Base-by-base conservation (phyloP, 2,329 filamentous ascomycete genomes). In the Fonsecaea nubica region DNA sequence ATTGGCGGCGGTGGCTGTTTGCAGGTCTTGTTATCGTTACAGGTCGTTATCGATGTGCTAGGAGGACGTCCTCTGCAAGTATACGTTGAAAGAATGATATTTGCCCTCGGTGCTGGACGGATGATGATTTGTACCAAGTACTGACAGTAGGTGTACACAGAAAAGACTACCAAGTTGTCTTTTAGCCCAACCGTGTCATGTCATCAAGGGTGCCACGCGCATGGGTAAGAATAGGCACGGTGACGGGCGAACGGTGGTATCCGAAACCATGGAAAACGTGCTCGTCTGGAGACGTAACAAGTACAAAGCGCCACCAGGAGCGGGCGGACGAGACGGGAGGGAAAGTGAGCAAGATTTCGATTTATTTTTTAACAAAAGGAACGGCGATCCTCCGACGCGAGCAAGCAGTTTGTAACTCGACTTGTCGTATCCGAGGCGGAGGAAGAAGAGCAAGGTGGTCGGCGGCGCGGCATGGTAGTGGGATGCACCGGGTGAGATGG, bases 351-450 rank as follows among this genome's bases (percentile, higher is more conserved):
- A 53, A 53, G 33, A 50, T 40, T 25, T 25, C 25, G 25, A 25
- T 25, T 25, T 25, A 25, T 25, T 25, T 25, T 25, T 25, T 25
- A 25, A 25, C 25, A 25, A 25, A 50, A 61, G 53, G 50, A 33
- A n/a, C 45, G 45, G 58, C 33, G 18, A 61, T 52, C 42, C 58
- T 54, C 58, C 58, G 58, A 25, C 18, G 18, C 40, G 15, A 42
- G 13, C 40, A 42, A 25, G 25, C 25, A 25, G 40, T 18, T n/a
- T 42, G 40, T 13, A 4, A 42, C 40, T n/a, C 7, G 40, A 25
- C 25, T 25, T 25, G 25, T 25, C 25, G 25, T 42, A 10, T 12
- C 40, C 40, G 40, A 42, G 18, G 8, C 36, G 36, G 36, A 40
- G 12, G 36, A 13, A 13, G 8, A 40, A 13, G 36, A 42, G 40